A percentile compares a stretch with the other conserved stretches of the same genome.
phyloP scores from a whole-genome alignment of 2,329 filamentous ascomycete genomes.

The Rutstroemia sp. region DNA sequence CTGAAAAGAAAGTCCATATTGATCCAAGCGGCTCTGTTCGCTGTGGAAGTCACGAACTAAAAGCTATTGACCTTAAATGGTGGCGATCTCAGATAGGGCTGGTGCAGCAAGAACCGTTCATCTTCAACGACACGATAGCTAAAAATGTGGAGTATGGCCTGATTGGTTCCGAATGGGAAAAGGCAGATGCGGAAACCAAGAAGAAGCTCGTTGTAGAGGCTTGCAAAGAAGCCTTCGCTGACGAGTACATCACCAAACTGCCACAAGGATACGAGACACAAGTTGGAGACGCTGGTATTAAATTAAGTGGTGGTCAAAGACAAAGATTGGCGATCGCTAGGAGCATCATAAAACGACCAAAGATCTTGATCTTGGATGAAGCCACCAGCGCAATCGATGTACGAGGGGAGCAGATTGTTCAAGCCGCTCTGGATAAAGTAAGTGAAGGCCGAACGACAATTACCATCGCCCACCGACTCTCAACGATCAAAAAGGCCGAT shows the following conservation, averaged over 20 bases:
- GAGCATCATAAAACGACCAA: constrained; percentile 63
- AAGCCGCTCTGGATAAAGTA: constrained; percentile 46
- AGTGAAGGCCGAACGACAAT: constrained; percentile 67
- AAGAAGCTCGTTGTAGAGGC: constrained; percentile 53
- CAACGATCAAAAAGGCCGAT: constrained; percentile 73
- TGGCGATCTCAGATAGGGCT: constrained; percentile 52
- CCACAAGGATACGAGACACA: constrained; percentile 61
- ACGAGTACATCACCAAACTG: constrained; percentile 59
- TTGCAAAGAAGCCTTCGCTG: constrained; percentile 59
- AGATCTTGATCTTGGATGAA: constrained; percentile 66
- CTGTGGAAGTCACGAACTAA: constrained; percentile 46
- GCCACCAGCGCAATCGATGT: constrained; percentile 44
- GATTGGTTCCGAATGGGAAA: constrained; percentile 43
- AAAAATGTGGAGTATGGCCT: constrained; percentile 56
- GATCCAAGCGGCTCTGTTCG: constrained; percentile 45
- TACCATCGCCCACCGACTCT: constrained; percentile 85
- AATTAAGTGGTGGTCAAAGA: constrained; percentile 71
- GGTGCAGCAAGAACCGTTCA: constrained; percentile 61
- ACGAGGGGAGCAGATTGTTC: constrained; percentile 44
- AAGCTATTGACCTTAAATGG: constrained; percentile 56
- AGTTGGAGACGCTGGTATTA: constrained; percentile 71
- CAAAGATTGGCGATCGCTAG: constrained; percentile 67
- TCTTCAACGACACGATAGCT: constrained; percentile 60
- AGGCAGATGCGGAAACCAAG: constrained; percentile 48
- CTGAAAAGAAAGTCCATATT: constrained; percentile 28